phyloP scores from a whole-genome alignment of 1,139 yeast genomes.

The Geotrichum bryndzae region DNA sequence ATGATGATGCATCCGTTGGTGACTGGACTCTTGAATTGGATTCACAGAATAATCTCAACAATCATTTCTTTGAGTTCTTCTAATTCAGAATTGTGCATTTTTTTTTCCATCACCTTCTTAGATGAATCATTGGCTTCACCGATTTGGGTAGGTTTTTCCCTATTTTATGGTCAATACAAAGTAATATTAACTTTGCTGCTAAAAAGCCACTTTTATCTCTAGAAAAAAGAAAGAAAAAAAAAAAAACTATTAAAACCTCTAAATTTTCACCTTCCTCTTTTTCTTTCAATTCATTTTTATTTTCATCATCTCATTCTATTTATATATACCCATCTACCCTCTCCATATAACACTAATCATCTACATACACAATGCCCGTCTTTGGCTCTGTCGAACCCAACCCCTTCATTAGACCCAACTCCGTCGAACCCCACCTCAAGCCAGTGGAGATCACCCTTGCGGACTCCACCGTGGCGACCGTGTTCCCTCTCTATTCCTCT shows the following conservation, averaged over 20 bases:
- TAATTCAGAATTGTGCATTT: no score
- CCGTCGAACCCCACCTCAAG: slow-evolving; percentile 10
- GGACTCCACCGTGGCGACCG: slow-evolving; percentile 11
- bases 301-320: background rate
- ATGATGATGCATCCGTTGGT: no score
- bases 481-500: slow-evolving; percentile 13
- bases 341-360: background rate
- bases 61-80: no score
- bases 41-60: no score
- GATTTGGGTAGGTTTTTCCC: background rate
- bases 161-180: background rate
- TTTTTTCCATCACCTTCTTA: no score
- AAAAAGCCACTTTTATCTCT: background rate
- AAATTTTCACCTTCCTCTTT: background rate
- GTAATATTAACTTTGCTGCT: background rate
- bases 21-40: no score
- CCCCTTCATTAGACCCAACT: slow-evolving; percentile 7
- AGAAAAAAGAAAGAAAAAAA: background rate
- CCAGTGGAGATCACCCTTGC: slow-evolving; percentile 11
- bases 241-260: background rate
- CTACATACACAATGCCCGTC: slow-evolving; percentile 10
- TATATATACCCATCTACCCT: background rate
- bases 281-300: background rate
- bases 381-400: slow-evolving; percentile 11
- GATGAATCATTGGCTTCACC: no score